Base-by-base conservation (phyloP, 75 land plant species). In the Selaginella tamariscina region DNA sequence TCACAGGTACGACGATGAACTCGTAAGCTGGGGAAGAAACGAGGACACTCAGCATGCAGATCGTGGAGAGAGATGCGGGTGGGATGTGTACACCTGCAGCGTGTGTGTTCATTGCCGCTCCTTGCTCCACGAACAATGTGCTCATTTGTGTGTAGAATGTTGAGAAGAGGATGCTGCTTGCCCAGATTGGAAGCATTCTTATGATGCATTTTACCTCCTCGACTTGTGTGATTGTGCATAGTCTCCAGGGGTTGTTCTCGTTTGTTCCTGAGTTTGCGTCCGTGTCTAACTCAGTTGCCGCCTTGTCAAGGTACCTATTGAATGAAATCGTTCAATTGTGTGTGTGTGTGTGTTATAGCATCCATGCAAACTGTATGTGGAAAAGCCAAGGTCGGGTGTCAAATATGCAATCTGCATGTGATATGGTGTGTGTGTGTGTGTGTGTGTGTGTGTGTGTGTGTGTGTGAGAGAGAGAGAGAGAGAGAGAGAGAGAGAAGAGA, bases 91-190 rank as follows among this genome's bases (percentile, higher is more conserved):
- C 8, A n/a, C 62, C 27, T n/a, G 24, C 62, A n/a, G 21, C 62
- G 26, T 59, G 23, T 2, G 62, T 59, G 23, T 59, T 59, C 62
- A 85, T 87, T 72, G 72, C 73, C 1, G 85, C 78, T 29, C 92
- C 91, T 81, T 89, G 88, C 72, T 82, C 91, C 29, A 89, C 79
- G 15, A 87, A 81, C 79, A 89, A 83, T 0, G 95, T 89, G 13
- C 69, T 76, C 81, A 88, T 81, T 65, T 89, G 95, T 18, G 91
- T 88, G 81, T 89, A 87, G 64, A 74, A 2, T 15, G 65, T 69
- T 22, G 75, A 57, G 27, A 59, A 71, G 28, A 72, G 59, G 68
- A 72, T 72, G 28, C 65, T 64, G 27, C 54, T 30, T 9, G 59
- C 11, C 75, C 75, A 72, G 30, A 72, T 54, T 21, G 75, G 75